Conservation (phyloP, 352 stramenopile species). For the Ophiocytium majus region DNA sequence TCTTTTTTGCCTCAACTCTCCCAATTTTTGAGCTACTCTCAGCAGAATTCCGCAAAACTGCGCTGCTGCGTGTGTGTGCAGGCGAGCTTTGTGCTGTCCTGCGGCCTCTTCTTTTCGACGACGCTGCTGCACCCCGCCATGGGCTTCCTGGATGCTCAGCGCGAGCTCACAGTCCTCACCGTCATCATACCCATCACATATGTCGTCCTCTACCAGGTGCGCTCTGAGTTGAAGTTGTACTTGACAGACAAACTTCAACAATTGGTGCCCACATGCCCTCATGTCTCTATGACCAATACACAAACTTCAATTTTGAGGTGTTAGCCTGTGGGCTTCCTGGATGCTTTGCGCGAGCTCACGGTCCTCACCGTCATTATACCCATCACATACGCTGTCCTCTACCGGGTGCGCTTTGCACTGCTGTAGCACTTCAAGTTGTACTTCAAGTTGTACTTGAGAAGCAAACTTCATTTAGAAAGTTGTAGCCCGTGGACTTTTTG, state of each 20-base stretch:
- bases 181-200: constrained; percentile 51
- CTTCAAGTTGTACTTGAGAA: too few species aligned
- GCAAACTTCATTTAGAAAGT: too few species aligned
- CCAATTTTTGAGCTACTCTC: too few species aligned
- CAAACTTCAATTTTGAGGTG: too few species aligned
- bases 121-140: constrained; percentile 28
- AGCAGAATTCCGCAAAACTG: too few species aligned
- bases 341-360: constrained; percentile 47
- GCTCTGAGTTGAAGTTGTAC: too few species aligned
- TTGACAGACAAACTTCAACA: too few species aligned
- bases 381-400: constrained; percentile 49
- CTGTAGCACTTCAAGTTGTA: constrained; percentile 26
- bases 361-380: constrained; percentile 50
- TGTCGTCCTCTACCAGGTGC: constrained; percentile 37
- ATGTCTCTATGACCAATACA: too few species aligned
- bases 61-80: too few species aligned
- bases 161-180: constrained; percentile 49
- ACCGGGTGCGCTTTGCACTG: constrained; percentile 31
- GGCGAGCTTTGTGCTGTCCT: constrained; percentile 37
- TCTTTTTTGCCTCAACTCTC: too few species aligned
- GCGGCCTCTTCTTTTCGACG: constrained; percentile 37
- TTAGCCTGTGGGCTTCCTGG: constrained; percentile 48
- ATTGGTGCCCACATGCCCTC: too few species aligned
- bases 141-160: constrained; percentile 47
- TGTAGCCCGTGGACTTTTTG: constrained; percentile 47